Conservation (phyloP, 257 asterid genomes). For the Solanum sitiens region DNA sequence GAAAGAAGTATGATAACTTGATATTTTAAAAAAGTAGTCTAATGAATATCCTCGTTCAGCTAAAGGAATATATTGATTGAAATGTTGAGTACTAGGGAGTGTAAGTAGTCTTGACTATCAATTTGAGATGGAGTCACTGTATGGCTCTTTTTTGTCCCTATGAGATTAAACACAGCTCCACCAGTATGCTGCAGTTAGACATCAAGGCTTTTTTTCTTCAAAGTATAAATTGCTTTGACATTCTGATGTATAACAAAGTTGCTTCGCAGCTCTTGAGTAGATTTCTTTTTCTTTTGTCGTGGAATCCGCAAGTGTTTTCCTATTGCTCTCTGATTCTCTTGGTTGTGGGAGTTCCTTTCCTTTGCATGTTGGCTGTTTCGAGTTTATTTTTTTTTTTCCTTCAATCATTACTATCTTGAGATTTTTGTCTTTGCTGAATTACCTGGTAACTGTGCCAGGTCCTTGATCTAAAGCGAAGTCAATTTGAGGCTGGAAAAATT, state of each 20-base stretch:
- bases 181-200: background rate
- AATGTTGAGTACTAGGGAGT: background rate
- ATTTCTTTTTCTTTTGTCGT: background rate
- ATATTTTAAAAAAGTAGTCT: background rate
- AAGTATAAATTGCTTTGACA: background rate
- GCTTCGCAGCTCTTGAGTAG: background rate
- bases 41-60: background rate
- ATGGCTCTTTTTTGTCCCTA: background rate
- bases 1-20: background rate
- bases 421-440: background rate
- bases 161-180: background rate
- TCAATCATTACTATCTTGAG: background rate
- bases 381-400: background rate
- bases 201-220: background rate
- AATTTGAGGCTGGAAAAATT: slow-evolving; percentile 42
- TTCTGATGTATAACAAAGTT: background rate
- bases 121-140: background rate
- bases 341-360: background rate
- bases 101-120: background rate
- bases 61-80: background rate
- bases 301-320: background rate
- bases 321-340: background rate
- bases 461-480: slow-evolving; percentile 37
- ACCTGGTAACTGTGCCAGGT: slow-evolving; percentile 24
- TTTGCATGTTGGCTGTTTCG: background rate